Evolutionary conservation across 2,329 filamentous ascomycete species (phyloP), one percentile per base, ranked within the genome.

Genomic region (Didymella pomorum): DNA sequence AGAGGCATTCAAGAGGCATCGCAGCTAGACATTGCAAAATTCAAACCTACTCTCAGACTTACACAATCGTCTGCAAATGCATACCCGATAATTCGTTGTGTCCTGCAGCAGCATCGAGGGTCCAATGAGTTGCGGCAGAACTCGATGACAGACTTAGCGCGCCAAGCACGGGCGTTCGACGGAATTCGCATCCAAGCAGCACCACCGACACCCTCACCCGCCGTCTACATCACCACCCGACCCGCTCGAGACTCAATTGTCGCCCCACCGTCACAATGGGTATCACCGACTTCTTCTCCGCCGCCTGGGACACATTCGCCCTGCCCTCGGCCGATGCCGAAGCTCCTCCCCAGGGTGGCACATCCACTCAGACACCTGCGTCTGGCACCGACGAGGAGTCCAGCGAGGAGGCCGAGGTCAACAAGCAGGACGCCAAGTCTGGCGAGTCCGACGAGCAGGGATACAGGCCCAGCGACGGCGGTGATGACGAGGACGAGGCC

Each of bases 251-350:
- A 59, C 67, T 67, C 73, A 76, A 76, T 76, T 69, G 68, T 67
- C 63, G 57, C 65, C 65, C 64, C 67, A 61, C 62, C 58, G 59
- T 62, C 62, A 72, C 67, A 74, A 89, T 89, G 86, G 85, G 85
- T 78, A 80, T 88, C 80, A 81, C 84, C 77, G 85, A 88, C 76
- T 84, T 87, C 79, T 83, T 88, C 80, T 81, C 82, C 78, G 85
- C 87, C 77, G 79, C 83, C 82, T 87, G 83, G 81, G 86, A 83
- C 81, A 87, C 83, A 81, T 87, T 86, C 79, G 83, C 83, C 75
- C 79, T 75, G 67, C 76, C 75, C 55, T 75, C 76, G 51, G 71
- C 76, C 62, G 72, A 80, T 67, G 78, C 80, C 71, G 80, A 82
- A 74, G 79, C 77, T 62, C 78, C 78, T 65, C 67, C 71, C 57